Evolutionary conservation across 148 eudicot genomes (phyloP), one percentile per base, ranked within the genome.

Genomic region (Bassia scoparia): DNA sequence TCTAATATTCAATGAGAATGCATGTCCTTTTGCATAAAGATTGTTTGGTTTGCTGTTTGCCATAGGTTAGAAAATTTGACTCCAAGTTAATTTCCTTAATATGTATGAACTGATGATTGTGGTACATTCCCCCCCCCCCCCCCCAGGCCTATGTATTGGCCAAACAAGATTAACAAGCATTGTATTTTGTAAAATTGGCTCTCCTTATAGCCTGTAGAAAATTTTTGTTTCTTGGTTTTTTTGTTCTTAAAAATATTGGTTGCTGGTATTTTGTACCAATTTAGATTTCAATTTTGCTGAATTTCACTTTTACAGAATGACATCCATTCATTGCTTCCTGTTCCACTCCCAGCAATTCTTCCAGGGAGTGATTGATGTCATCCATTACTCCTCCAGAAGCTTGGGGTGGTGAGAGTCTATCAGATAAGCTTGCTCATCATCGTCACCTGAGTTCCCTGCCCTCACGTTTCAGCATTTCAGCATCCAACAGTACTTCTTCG

Each of bases 351-450:
- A 69, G 52, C 66, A 58, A 90, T 72, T 80, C 86, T 74, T 80
- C 86, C 67, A 89, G 70, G 70, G 70, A 74, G 78, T 58, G 85
- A 86, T n/a, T 64, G 96, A 86, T 76, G 59, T 81, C 97, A 65
- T 83, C 89, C 59, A 84, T 87, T 61, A 92, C 96, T 78, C 98
- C 93, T 78, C 98, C 97, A 49, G 98, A 94, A 86, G 90, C 98
- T 79, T 90, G 97, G 96, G 94, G 95, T 61, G 96, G 93, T 67
- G 93, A 88, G 78, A 85, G 87, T 78, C 68, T 87, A 68, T 68
- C 90, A 20, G 95, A 90, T 68, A 93, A 87, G 83, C 77, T 87
- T 26, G 53, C 74, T 64, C 81, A 77, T 63, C 79, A 70, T 55
- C 93, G 89, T 50, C 87, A 86, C 73, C 67, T 83, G 50, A 83